These are phyloP conservation scores for Daldinia concentrica DNA, from an alignment of 495 filamentous ascomycete genomes.

Conservation along the genomic window DNA sequence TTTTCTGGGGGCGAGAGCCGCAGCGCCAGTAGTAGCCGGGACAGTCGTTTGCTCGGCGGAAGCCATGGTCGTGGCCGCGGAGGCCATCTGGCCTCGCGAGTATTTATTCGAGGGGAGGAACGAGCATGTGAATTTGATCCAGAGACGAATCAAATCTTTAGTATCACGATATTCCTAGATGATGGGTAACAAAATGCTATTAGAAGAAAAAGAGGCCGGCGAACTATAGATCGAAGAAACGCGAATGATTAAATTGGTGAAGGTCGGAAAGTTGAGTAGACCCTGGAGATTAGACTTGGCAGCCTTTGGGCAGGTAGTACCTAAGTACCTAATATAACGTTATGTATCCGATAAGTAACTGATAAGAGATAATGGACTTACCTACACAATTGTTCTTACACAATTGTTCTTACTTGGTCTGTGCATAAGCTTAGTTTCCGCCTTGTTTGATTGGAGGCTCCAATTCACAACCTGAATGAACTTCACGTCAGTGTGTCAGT, in stretches of 20 bases:
- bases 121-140: constrained; percentile 16
- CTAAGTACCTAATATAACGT: constrained; percentile 6
- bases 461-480: constrained; percentile 29
- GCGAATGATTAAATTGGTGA: constrained; percentile 3
- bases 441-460: constrained; percentile 33
- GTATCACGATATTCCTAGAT: neutral
- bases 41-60: constrained; percentile 50
- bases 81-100: constrained; percentile 39
- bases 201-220: neutral
- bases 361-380: constrained; percentile 14
- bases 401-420: constrained; percentile 15
- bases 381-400: no score
- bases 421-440: constrained; percentile 31
- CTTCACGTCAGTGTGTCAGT: constrained; percentile 23
- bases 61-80: constrained; percentile 52
- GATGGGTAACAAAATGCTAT: neutral
- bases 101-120: constrained; percentile 6
- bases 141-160: neutral
- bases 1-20: constrained; percentile 65
- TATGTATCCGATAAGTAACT: no score
- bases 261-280: constrained; percentile 8
- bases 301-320: neutral
- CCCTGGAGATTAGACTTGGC: constrained; percentile 6
- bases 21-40: constrained; percentile 48
- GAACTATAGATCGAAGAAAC: neutral